These are phyloP conservation scores for Aspergillus glaucus DNA, from an alignment of 2,329 filamentous ascomycete genomes.

Conservation along the genomic window DNA sequence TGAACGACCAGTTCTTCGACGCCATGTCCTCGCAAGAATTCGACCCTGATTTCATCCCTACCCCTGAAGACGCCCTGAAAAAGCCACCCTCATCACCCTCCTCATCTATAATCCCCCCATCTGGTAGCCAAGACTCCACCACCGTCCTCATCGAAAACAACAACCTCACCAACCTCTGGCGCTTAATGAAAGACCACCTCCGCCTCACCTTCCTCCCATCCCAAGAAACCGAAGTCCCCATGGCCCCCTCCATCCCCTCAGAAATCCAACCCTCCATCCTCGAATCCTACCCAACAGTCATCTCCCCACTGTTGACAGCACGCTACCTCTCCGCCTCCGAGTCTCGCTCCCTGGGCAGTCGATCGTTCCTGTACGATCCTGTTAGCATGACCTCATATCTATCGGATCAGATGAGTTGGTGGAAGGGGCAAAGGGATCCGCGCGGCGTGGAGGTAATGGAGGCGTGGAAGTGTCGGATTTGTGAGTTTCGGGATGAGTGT, in stretches of 20 bases:
- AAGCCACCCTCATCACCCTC: constrained; percentile 7
- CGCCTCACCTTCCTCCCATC: constrained; percentile 42
- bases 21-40: constrained; percentile 26
- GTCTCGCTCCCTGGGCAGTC: constrained; percentile 44
- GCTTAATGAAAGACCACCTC: constrained; percentile 57
- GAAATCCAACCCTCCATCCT: constrained; percentile 29
- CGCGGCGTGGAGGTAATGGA: constrained; percentile 75
- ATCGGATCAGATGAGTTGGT: constrained; percentile 70
- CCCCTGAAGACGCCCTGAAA: constrained; percentile 15
- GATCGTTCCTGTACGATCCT: constrained; percentile 61
- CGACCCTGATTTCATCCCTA: constrained; percentile 20
- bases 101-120: constrained; percentile 11
- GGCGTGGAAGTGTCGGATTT: constrained; percentile 78
- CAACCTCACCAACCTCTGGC: constrained; percentile 55
- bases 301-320: constrained; percentile 41
- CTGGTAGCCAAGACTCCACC: constrained; percentile 40
- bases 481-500: constrained; percentile 75
- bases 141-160: constrained; percentile 53
- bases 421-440: constrained; percentile 68
- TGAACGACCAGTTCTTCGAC: constrained; percentile 63
- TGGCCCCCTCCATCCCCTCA: constrained; percentile 26
- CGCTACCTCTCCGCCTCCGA: constrained; percentile 35
- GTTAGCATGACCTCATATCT: constrained; percentile 61
- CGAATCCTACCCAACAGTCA: constrained; percentile 31
- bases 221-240: constrained; percentile 3